These are phyloP conservation scores for Blastomyces percursus DNA, from an alignment of 2,329 filamentous ascomycete genomes.

Conservation along the genomic window DNA sequence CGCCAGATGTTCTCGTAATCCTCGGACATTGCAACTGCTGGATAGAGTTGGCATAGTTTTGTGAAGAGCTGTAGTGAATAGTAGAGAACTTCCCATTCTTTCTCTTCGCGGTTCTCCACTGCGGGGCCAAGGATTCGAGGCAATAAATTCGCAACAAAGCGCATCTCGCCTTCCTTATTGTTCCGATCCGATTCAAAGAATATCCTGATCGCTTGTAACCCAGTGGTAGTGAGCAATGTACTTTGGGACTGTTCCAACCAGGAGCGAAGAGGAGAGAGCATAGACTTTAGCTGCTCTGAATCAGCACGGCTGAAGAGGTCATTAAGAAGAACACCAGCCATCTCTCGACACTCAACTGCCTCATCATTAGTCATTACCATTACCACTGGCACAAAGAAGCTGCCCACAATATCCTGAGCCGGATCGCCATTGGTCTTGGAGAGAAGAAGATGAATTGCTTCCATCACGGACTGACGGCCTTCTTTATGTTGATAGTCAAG, in stretches of 20 bases:
- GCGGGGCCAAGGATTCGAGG: constrained; percentile 44
- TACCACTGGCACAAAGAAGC: constrained; percentile 76
- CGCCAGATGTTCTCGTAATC: constrained; percentile 59
- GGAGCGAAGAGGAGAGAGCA: constrained; percentile 57
- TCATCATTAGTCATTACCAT: constrained; percentile 83
- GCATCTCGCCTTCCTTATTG: constrained; percentile 57
- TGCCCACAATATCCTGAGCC: constrained; percentile 67
- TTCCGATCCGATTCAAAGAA: constrained; percentile 61
- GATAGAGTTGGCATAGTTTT: constrained; percentile 56
- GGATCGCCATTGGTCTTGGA: constrained; percentile 73
- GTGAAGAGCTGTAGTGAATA: constrained; percentile 59
- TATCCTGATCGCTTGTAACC: constrained; percentile 68
- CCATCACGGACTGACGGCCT: constrained; percentile 84
- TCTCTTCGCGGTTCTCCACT: constrained; percentile 41
- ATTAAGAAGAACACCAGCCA: constrained; percentile 68
- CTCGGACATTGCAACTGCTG: constrained; percentile 51
- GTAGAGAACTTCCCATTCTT: constrained; percentile 59
- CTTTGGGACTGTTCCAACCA: constrained; percentile 73
- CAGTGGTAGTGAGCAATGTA: constrained; percentile 56
- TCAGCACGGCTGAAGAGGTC: constrained; percentile 71
- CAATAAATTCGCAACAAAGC: constrained; percentile 45
- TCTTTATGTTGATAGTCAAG: constrained; percentile 81
- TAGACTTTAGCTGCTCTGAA: constrained; percentile 57
- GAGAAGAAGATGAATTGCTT: constrained; percentile 76
- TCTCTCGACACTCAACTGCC: constrained; percentile 69